Evolutionary conservation across 75 land plant genomes (phyloP).

Genomic region (Ceratopteris richardii): DNA sequence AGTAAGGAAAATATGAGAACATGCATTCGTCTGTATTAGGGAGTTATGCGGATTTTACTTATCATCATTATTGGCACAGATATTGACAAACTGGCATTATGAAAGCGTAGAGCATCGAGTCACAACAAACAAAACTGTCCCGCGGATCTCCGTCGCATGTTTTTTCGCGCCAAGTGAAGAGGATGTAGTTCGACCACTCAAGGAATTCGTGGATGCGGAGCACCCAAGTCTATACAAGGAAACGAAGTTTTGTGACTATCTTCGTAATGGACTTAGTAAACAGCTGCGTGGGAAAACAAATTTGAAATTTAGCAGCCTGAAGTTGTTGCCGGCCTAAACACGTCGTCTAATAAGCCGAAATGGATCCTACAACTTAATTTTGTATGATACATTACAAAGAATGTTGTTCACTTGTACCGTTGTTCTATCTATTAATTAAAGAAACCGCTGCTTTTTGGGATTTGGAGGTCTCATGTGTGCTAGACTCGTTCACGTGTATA

Average conservation of each 20-base stretch:
- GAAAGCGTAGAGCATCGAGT: constrained; percentile 51
- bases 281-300: constrained; percentile 26
- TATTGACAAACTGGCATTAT: constrained; percentile 33
- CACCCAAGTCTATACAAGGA: constrained; percentile 23
- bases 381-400: too few relatives aligned
- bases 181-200: constrained; percentile 24
- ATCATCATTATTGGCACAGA: constrained; percentile 12
- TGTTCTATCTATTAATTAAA: too few relatives aligned
- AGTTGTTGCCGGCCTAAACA: too few relatives aligned
- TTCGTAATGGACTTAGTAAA: constrained; percentile 3
- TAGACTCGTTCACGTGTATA: too few relatives aligned
- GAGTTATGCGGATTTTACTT: too few relatives aligned
- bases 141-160: constrained; percentile 35
- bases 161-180: constrained; percentile 12
- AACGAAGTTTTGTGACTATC: constrained; percentile 12
- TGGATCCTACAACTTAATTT: too few relatives aligned
- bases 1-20: not conserved
- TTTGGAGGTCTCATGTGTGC: too few relatives aligned
- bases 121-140: constrained; percentile 6
- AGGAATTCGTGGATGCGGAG: constrained; percentile 30
- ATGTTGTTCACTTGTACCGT: too few relatives aligned
- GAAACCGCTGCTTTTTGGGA: too few relatives aligned
- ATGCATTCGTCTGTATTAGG: too few relatives aligned
- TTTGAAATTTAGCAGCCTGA: constrained; percentile 6
- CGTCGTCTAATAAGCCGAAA: too few relatives aligned